A percentile compares a stretch with the other conserved stretches of the same genome.
Conservation (phyloP, 768 basidiomycete species). For the Lactarius vividus region DNA sequence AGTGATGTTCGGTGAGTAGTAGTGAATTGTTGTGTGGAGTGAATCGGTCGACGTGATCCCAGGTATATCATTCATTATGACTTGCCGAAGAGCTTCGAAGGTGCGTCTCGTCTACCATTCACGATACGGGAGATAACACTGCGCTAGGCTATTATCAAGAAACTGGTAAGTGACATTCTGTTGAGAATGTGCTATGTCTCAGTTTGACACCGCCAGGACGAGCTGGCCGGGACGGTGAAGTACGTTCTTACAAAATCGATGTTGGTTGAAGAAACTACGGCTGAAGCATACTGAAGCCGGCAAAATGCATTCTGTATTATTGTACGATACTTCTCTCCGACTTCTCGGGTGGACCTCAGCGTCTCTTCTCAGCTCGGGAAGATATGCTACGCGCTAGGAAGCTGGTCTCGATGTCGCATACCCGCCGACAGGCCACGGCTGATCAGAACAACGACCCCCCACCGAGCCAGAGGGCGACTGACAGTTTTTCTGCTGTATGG, state of each 20-base stretch:
- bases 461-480: conserved; percentile 64
- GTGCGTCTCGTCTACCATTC: conserved; percentile 36
- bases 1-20: conserved; percentile 58
- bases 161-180: conserved; percentile 51
- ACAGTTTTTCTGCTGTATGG: conserved; percentile 62
- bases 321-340: conserved; percentile 44
- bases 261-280: background rate
- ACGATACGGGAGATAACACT: background rate
- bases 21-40: background rate
- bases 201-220: conserved; percentile 47
- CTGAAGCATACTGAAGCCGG: conserved; percentile 45
- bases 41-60: conserved; percentile 1
- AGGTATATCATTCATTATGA: conserved; percentile 82
- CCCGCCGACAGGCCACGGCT: conserved; percentile 44
- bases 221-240: conserved; percentile 74
- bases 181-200: conserved; percentile 7
- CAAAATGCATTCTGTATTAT: conserved; percentile 81
- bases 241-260: conserved; percentile 35
- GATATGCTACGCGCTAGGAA: conserved; percentile 57
- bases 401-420: conserved; percentile 48
- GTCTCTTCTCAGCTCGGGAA: conserved; percentile 58
- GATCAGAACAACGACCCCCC: conserved; percentile 47
- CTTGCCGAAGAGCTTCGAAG: conserved; percentile 81
- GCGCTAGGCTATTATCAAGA: conserved; percentile 84
- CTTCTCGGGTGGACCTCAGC: background rate